Percentiles rank a stretch among this genome's conserved stretches.
phyloP scores from a whole-genome alignment of 2,329 filamentous ascomycete species.

The Diplocarpon mali region DNA sequence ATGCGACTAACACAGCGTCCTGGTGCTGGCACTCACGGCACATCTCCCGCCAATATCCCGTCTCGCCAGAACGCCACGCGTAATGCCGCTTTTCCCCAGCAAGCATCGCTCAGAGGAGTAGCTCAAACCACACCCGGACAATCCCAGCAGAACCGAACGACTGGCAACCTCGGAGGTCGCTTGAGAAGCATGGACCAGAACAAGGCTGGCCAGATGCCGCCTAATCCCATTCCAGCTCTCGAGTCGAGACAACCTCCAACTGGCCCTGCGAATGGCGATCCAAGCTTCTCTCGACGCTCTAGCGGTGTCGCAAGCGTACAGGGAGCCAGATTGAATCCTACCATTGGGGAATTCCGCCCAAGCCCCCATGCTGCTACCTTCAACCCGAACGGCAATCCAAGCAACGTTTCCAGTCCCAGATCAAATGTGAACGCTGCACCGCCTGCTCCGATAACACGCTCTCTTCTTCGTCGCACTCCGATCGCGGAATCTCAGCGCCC shows the following conservation, averaged over 20 bases:
- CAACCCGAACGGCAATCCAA: constrained; percentile 53
- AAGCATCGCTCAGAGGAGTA: constrained; percentile 29
- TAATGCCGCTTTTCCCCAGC: constrained; percentile 32
- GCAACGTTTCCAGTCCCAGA: constrained; percentile 61
- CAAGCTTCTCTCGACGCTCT: constrained; percentile 42
- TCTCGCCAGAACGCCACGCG: constrained; percentile 24
- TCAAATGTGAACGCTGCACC: constrained; percentile 34
- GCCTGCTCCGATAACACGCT: constrained; percentile 32
- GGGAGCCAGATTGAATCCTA: constrained; percentile 50
- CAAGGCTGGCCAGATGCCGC: constrained; percentile 16
- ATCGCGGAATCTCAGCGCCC: constrained; percentile 45
- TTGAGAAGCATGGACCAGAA: constrained; percentile 23
- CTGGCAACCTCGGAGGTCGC: constrained; percentile 19
- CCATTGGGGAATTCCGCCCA: constrained; percentile 71
- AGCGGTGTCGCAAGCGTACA: constrained; percentile 41
- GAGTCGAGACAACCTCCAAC: constrained; percentile 64
- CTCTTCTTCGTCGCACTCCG: constrained; percentile 59
- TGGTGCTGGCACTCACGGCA: constrained; percentile 37
- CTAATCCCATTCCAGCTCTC: constrained; percentile 25
- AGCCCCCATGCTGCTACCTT: constrained; percentile 73
- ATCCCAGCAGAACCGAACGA: constrained; percentile 14
- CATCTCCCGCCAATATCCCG: constrained; percentile 20
- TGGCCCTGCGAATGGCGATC: constrained; percentile 53
- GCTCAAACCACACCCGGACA: constrained; percentile 13
- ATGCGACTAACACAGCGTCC: constrained; percentile 29